Percentiles rank a stretch among this genome's conserved stretches.
phyloP scores from a whole-genome alignment of 352 stramenopile species.

The Phytophthora crassamura region DNA sequence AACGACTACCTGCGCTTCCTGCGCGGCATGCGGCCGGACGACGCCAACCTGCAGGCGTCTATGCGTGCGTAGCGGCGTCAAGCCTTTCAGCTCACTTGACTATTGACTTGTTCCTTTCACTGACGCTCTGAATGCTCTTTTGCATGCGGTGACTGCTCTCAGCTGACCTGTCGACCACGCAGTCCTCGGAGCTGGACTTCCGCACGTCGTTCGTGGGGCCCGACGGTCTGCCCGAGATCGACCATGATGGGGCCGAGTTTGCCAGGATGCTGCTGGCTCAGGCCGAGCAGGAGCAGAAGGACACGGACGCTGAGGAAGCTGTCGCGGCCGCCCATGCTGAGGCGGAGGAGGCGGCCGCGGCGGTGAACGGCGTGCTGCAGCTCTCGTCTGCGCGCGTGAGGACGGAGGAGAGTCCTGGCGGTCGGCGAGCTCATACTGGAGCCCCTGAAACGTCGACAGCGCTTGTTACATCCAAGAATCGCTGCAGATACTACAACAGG shows the following conservation, averaged over 20 bases:
- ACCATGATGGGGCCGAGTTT: slow-evolving; percentile 73
- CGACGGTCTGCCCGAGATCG: slow-evolving; percentile 68
- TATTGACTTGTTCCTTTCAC: too few species aligned
- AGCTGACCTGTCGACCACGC: slow-evolving; percentile 63
- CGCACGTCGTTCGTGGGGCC: slow-evolving; percentile 68
- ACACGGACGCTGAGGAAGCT: slow-evolving; percentile 27
- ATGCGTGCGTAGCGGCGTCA: slow-evolving; percentile 44
- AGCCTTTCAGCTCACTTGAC: slow-evolving; percentile 6
- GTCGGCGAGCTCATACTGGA: slow-evolving; percentile 16
- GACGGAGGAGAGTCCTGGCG: slow-evolving; percentile 15
- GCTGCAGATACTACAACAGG: slow-evolving; percentile 80
- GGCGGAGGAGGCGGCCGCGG: slow-evolving; percentile 28
- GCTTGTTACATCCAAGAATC: slow-evolving; percentile 42
- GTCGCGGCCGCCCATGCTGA: slow-evolving; percentile 26
- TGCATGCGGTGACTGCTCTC: slow-evolving; percentile 2
- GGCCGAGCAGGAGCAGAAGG: slow-evolving; percentile 52
- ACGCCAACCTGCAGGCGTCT: slow-evolving; percentile 47
- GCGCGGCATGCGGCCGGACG: slow-evolving; percentile 69
- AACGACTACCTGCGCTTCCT: slow-evolving; percentile 86
- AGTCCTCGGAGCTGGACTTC: slow-evolving; percentile 78
- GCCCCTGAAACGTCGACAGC: slow-evolving; percentile 13
- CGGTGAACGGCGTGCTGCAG: slow-evolving; percentile 30
- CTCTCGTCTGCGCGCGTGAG: slow-evolving; percentile 23
- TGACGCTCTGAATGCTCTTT: background rate
- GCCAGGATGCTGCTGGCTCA: slow-evolving; percentile 75